phyloP scores from a whole-genome alignment of 768 basidiomycete genomes.

The Hysterangium stoloniferum region DNA sequence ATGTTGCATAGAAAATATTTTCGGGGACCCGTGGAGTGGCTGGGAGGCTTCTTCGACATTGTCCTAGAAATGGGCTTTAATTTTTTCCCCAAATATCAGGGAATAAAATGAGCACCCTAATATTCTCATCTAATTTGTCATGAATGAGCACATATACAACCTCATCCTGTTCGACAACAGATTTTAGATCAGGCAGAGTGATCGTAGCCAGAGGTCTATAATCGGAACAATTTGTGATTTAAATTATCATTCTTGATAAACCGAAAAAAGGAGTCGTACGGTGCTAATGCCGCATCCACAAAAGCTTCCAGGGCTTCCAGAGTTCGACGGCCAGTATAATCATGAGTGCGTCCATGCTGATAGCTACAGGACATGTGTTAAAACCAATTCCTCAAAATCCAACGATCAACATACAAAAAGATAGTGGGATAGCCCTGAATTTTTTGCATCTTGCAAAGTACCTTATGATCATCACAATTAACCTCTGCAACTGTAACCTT shows the following conservation, averaged over 20 bases:
- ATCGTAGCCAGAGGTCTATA: slow-evolving; percentile 34
- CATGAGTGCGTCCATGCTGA: slow-evolving; percentile 48
- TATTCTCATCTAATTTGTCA: slow-evolving; percentile 23
- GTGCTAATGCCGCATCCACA: slow-evolving; percentile 62
- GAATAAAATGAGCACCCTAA: slow-evolving; percentile 25
- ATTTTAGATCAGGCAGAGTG: slow-evolving; percentile 34
- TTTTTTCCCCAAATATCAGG: not conserved
- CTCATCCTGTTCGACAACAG: slow-evolving; percentile 35
- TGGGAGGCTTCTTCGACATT: slow-evolving; percentile 50
- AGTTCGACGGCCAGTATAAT: slow-evolving; percentile 69
- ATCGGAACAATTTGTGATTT: not conserved
- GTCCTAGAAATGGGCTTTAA: slow-evolving; percentile 26
- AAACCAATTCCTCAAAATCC: not conserved
- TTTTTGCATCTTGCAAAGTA: slow-evolving; percentile 56
- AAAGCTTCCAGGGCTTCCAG: slow-evolving; percentile 67
- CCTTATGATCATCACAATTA: slow-evolving; percentile 72
- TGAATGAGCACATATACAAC: slow-evolving; percentile 57
- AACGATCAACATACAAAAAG: slow-evolving; percentile 45
- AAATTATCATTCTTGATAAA: too few relatives aligned
- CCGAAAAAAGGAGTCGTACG: slow-evolving; percentile 41
- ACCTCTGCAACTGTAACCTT: slow-evolving; percentile 78
- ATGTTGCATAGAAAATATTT: slow-evolving; percentile 35
- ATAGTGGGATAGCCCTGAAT: slow-evolving; percentile 83
- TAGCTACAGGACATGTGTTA: slow-evolving; percentile 21
- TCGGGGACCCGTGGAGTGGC: slow-evolving; percentile 40